Conservation (phyloP, 2,329 filamentous ascomycete species). For the Aureobasidium subglaciale region DNA sequence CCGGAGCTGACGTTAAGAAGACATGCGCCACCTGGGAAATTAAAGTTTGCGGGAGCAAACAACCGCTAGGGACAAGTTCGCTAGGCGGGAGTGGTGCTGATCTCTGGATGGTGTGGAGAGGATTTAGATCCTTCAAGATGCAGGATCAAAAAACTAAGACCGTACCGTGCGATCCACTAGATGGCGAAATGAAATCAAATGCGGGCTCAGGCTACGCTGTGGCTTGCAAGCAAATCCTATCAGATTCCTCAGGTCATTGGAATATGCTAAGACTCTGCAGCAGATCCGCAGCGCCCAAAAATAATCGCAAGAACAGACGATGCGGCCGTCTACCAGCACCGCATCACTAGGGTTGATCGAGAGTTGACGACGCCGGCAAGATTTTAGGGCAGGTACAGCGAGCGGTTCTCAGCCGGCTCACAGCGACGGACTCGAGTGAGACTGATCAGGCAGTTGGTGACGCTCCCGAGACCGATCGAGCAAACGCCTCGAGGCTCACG, state of each 20-base stretch:
- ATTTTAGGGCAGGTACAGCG: constrained; percentile 5
- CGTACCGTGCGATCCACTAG: constrained; percentile 1
- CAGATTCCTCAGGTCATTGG: too few species aligned
- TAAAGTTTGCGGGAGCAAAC: constrained; percentile 13
- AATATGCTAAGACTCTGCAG: not conserved
- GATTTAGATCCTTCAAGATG: constrained; percentile 13
- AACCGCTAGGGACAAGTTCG: constrained; percentile 13
- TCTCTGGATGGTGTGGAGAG: constrained; percentile 11
- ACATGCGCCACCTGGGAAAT: constrained; percentile 10
- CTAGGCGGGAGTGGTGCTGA: constrained; percentile 13
- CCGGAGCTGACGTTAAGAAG: constrained; percentile 11
- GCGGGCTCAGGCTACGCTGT: not conserved
- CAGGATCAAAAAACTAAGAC: constrained; percentile 4
- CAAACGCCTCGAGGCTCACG: not conserved
- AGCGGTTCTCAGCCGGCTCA: not conserved
- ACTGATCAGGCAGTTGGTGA: constrained; percentile 4
- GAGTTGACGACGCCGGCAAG: not conserved
- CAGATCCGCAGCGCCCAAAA: not conserved
- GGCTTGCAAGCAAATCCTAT: not conserved
- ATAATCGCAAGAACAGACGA: not conserved
- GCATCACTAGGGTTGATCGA: not conserved
- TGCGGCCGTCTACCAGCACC: not conserved
- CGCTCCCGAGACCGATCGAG: constrained; percentile 3
- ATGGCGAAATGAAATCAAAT: not conserved
- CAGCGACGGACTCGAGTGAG: not conserved